Conservation (phyloP, 2,329 filamentous ascomycete species). For the Fusarium veterinarium region DNA sequence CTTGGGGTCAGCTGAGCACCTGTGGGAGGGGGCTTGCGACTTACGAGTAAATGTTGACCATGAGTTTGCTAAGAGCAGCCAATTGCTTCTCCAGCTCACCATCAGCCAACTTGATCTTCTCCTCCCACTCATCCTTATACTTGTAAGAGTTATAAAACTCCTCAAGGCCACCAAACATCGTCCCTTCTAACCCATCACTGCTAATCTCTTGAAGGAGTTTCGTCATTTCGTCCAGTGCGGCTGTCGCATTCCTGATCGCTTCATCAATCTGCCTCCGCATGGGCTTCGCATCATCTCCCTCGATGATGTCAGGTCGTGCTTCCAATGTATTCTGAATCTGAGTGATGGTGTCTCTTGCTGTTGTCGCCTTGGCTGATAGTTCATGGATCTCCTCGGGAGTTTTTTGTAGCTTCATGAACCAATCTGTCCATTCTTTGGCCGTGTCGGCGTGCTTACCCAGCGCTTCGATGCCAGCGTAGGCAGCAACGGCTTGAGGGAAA, state of each 20-base stretch:
- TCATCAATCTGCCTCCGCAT: constrained; percentile 48
- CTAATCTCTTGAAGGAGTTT: constrained; percentile 46
- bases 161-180: constrained; percentile 37
- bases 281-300: constrained; percentile 45
- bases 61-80: constrained; percentile 43
- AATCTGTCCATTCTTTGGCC: constrained; percentile 51
- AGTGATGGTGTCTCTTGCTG: constrained; percentile 47
- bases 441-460: constrained; percentile 46
- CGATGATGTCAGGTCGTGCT: constrained; percentile 46
- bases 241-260: constrained; percentile 42
- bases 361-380: constrained; percentile 43
- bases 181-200: constrained; percentile 38
- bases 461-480: constrained; percentile 44
- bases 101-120: constrained; percentile 48
- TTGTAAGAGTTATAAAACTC: constrained; percentile 51
- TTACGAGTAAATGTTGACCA: constrained; percentile 51
- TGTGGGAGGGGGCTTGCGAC: constrained; percentile 6
- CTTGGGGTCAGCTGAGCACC: too few species aligned
- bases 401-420: constrained; percentile 48
- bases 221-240: constrained; percentile 46
- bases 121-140: constrained; percentile 49
- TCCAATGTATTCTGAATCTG: constrained; percentile 48
- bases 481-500: constrained; percentile 42
- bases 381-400: constrained; percentile 48
- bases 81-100: constrained; percentile 46